Percentiles rank a stretch among this genome's conserved stretches.
phyloP scores from a whole-genome alignment of 2,329 filamentous ascomycete genomes.

The Exophiala xenobiotica region DNA sequence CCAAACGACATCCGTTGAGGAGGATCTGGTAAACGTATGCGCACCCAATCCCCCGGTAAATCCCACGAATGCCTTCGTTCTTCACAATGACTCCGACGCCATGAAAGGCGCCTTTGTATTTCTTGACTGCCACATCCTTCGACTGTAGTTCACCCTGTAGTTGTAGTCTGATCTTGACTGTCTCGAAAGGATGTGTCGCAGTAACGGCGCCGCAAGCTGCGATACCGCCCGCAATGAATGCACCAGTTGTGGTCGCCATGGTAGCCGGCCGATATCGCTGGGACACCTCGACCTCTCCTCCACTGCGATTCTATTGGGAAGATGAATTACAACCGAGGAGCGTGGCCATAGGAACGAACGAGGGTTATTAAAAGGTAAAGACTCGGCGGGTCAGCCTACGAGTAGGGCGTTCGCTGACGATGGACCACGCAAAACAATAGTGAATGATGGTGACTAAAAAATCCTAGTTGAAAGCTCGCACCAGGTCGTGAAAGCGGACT shows the following conservation, averaged over 20 bases:
- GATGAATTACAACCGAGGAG: not conserved
- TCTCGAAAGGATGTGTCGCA: slow-evolving; percentile 96
- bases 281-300: not conserved
- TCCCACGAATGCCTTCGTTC: slow-evolving; percentile 81
- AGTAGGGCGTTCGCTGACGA: not conserved
- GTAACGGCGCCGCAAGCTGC: slow-evolving; percentile 97
- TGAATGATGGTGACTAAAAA: not conserved
- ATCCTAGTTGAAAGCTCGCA: not conserved
- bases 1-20: slow-evolving; percentile 91
- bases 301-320: slow-evolving; percentile 8
- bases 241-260: slow-evolving; percentile 49
- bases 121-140: slow-evolving; percentile 77
- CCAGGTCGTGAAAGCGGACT: no score
- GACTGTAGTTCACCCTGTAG: slow-evolving; percentile 91
- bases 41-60: slow-evolving; percentile 85
- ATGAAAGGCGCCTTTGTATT: slow-evolving; percentile 90
- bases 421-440: not conserved
- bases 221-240: slow-evolving; percentile 93
- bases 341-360: not conserved
- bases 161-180: slow-evolving; percentile 98
- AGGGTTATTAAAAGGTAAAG: not conserved
- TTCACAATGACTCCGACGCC: slow-evolving; percentile 84
- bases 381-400: slow-evolving; percentile 11
- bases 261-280: not conserved
- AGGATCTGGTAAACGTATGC: slow-evolving; percentile 96